Evolutionary conservation across 371 early-diverging fungal species (phyloP).

Genomic region (Mortierella sp.): DNA sequence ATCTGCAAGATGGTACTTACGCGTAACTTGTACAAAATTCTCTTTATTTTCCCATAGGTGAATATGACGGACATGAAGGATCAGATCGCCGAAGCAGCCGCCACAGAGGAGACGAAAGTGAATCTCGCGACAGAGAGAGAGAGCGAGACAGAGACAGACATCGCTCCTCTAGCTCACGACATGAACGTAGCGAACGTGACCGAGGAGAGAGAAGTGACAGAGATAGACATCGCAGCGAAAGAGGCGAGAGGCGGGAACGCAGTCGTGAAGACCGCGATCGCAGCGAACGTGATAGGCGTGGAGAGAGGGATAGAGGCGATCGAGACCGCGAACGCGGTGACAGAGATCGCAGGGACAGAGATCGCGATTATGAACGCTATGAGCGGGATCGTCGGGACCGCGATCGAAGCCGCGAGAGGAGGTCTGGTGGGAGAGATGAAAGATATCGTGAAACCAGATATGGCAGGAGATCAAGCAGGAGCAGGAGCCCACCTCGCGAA

Average conservation of each 20-base stretch:
- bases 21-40: neutral
- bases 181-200: conserved; percentile 54
- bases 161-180: conserved; percentile 54
- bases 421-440: conserved; percentile 55
- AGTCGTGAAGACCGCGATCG: conserved; percentile 55
- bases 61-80: conserved; percentile 52
- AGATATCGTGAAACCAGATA: conserved; percentile 55
- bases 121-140: conserved; percentile 52
- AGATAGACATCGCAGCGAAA: conserved; percentile 60
- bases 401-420: conserved; percentile 53
- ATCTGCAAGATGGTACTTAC: neutral
- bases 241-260: conserved; percentile 44
- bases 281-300: conserved; percentile 49
- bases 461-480: conserved; percentile 62
- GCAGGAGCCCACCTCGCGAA: conserved; percentile 62
- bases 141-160: conserved; percentile 48
- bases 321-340: conserved; percentile 28
- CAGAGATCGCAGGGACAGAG: conserved; percentile 56
- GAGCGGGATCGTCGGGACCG: conserved; percentile 46
- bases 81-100: conserved; percentile 54
- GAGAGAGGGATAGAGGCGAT: conserved; percentile 51
- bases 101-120: conserved; percentile 55
- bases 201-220: conserved; percentile 54
- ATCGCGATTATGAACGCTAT: conserved; percentile 55
- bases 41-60: conserved; percentile 24